Evolutionary conservation across 306 rosid genomes (phyloP), one percentile per base, ranked within the genome.

Genomic region (Quercus suber): DNA sequence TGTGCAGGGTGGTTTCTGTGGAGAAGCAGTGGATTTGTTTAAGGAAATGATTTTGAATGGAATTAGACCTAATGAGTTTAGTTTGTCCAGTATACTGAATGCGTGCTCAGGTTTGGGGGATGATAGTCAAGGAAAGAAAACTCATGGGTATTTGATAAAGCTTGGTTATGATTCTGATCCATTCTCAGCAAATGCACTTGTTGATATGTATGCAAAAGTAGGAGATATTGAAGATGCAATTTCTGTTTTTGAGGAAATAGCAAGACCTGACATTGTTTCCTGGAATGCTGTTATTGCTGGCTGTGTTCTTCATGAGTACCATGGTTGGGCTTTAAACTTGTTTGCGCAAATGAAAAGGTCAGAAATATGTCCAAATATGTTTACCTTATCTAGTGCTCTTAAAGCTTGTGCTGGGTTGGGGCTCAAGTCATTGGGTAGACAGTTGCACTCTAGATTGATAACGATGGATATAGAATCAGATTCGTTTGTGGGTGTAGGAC

Each of bases 211-310:
- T 83, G 89, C 98, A 31, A 91, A 94, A 78, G 90, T 78, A 43
- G 88, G 89, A 76, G 57, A 73, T 73, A 86, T 89, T 61, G 80
- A 82, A 37, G 89, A 86, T 33, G 93, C 95, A 10, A 67, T 89
- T 75, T 35, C 81, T 64, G 89, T 84, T 71, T 94, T 94, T 81
- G 73, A 76, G 73, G 90, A 87, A 79, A 92, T 92, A 65, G 60
- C 21, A 27, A 81, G 76, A 67, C 97, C 93, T 2, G 95, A 91
- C 85, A 88, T 90, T 69, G 90, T 94, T 77, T 91, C 97, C 60
- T 94, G 98, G 97, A 94, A 94, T 87, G 94, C 97, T 71, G 86
- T 89, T 67, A 86, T 94, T 78, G 97, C 93, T 37, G 95, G 98
- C 56, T 94, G 98, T 88, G 93, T 94, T 84, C 92, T 82, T 79